These are phyloP conservation scores for Penicillium sumatraense DNA, from an alignment of 2,329 filamentous ascomycete species.

Conservation along the genomic window DNA sequence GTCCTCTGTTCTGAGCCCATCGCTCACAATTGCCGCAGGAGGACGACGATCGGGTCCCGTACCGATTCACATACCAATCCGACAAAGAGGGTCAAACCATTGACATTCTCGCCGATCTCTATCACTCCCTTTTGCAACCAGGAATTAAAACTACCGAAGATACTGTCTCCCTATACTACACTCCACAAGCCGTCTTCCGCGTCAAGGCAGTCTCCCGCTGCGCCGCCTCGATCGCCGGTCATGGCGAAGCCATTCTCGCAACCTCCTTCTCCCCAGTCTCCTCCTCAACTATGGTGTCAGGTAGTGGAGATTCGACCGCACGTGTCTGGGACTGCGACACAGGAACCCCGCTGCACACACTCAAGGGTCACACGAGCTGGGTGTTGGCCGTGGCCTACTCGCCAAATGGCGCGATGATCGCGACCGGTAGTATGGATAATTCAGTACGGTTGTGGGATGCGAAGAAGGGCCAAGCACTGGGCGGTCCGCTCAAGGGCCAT, in stretches of 20 bases:
- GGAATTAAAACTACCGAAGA: slow-evolving; percentile 63
- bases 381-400: slow-evolving; percentile 87
- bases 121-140: slow-evolving; percentile 56
- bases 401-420: slow-evolving; percentile 78
- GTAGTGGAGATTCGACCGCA: slow-evolving; percentile 88
- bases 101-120: slow-evolving; percentile 54
- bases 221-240: slow-evolving; percentile 84
- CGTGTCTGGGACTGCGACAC: slow-evolving; percentile 95
- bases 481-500: slow-evolving; percentile 79
- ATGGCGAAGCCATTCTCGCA: slow-evolving; percentile 87
- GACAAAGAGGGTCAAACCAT: slow-evolving; percentile 43
- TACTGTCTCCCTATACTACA: slow-evolving; percentile 65
- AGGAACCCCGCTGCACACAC: slow-evolving; percentile 81
- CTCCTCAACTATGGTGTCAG: slow-evolving; percentile 80
- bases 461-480: slow-evolving; percentile 74
- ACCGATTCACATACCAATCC: slow-evolving; percentile 66
- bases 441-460: slow-evolving; percentile 89
- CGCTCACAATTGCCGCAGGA: slow-evolving; percentile 41
- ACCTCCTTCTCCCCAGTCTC: slow-evolving; percentile 82
- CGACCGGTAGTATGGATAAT: slow-evolving; percentile 92
- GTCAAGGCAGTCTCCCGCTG: slow-evolving; percentile 91
- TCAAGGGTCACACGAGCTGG: slow-evolving; percentile 89
- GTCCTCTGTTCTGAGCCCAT: neutral
- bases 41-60: slow-evolving; percentile 65
- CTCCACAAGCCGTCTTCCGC: slow-evolving; percentile 89